These are phyloP conservation scores for Verticillium nonalfalfae DNA, from an alignment of 2,329 filamentous ascomycete species.

Conservation along the genomic window DNA sequence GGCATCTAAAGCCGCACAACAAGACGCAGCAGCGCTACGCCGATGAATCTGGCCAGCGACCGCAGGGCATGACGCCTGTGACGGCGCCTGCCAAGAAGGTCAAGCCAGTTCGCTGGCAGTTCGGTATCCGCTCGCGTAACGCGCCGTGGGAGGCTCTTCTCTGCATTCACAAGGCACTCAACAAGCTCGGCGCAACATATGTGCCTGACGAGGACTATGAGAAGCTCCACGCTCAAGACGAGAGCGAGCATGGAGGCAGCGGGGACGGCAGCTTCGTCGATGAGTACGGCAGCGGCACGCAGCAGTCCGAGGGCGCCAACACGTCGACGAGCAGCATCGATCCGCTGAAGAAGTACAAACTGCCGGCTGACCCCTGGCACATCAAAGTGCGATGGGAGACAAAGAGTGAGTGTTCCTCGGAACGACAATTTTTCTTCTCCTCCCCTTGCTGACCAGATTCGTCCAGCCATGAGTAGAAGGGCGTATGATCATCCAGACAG, in stretches of 20 bases:
- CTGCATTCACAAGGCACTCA: slow-evolving; percentile 88
- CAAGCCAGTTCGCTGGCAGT: slow-evolving; percentile 91
- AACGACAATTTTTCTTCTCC: slow-evolving; percentile 31
- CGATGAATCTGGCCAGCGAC: slow-evolving; percentile 55
- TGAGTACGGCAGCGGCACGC: slow-evolving; percentile 26
- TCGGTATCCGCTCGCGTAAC: slow-evolving; percentile 91
- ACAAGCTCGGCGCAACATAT: slow-evolving; percentile 86
- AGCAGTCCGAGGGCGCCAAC: slow-evolving; percentile 23
- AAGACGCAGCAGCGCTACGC: slow-evolving; percentile 58
- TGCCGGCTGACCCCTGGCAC: slow-evolving; percentile 94
- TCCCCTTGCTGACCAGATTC: slow-evolving; percentile 1
- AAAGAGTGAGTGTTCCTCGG: slow-evolving; percentile 53
- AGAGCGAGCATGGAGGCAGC: slow-evolving; percentile 29
- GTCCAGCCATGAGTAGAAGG: slow-evolving; percentile 17
- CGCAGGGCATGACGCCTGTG: slow-evolving; percentile 57
- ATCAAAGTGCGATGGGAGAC: slow-evolving; percentile 87
- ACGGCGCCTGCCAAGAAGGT: slow-evolving; percentile 57
- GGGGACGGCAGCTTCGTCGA: slow-evolving; percentile 35
- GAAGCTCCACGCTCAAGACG: slow-evolving; percentile 34
- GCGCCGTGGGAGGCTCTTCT: slow-evolving; percentile 89
- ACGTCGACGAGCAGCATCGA: slow-evolving; percentile 36
- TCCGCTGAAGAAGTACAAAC: slow-evolving; percentile 60
- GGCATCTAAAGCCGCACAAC: slow-evolving; percentile 80
- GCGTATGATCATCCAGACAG: slow-evolving; percentile 17
- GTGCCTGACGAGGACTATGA: slow-evolving; percentile 59